Evolutionary conservation across 192 early-diverging fungal species (phyloP), one percentile per base, ranked within the genome.

Genomic region (Rhizoclosmatium sp.): DNA sequence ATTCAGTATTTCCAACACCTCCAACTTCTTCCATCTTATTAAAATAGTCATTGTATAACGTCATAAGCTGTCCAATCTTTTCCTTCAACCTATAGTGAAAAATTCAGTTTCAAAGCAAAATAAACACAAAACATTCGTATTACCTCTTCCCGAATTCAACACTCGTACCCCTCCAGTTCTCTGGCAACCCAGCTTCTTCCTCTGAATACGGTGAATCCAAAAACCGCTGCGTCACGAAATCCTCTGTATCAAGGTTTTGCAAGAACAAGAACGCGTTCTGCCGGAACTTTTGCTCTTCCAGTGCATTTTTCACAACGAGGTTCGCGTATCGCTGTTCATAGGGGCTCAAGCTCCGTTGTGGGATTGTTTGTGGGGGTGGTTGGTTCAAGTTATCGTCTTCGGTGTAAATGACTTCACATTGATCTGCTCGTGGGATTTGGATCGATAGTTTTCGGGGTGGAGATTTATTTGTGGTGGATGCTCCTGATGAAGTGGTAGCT

Each of bases 11-110:
- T 56, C 54, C 9, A 56, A 56, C 54, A n/a, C 23, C 39, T 40
- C 23, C 48, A 68, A 68, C 42, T 10, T 40, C 40, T 49, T 71
- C 69, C 69, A 71, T 56, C 69, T 56, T 71, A 23, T 23, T 10
- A 58, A 71, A 71, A 56, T 71, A 71, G 48, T 71, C 69, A 45
- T 71, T 71, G 41, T 56, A 71, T 7, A 71, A 47, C n/a, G 5
- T 10, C 10, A 71, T 39, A 49, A 71, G 69, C n/a, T 71, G 48
- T 4, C 69, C 69, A 58, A 71, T 71, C 51, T 56, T 71, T 2
- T 41, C 48, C 51, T 71, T 71, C 54, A 71, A 49, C 69, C 44
- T 69, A 54, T 12, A 54, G 51, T 12, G 16, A 54, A 54, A 16
- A 54, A 54, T 54, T 54, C 51, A 54, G 16, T 54, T 54, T 12